These are phyloP conservation scores for Ceratobasidium sp. DNA, from an alignment of 1,284 basidiomycete genomes.

Conservation along the genomic window DNA sequence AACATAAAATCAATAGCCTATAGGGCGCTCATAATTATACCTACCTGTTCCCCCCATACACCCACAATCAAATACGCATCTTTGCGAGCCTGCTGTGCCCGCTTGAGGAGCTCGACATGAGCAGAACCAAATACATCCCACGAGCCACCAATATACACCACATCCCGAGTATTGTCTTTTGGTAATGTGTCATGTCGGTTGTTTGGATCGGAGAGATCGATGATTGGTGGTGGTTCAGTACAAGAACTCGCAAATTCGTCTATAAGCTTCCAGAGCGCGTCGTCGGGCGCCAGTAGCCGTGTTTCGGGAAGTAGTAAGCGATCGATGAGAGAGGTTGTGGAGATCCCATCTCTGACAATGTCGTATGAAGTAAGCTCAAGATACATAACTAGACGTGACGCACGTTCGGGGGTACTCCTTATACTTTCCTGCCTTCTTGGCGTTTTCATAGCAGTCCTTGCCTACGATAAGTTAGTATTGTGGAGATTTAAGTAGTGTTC, in stretches of 20 bases:
- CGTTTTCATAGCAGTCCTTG: constrained; percentile 41
- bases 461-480: constrained; percentile 39
- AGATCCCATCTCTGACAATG: constrained; percentile 41
- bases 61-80: constrained; percentile 41
- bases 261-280: constrained; percentile 36
- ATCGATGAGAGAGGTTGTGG: constrained; percentile 43
- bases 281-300: constrained; percentile 20
- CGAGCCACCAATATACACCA: constrained; percentile 41
- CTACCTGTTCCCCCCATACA: constrained; percentile 42
- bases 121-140: constrained; percentile 44
- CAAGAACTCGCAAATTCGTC: constrained; percentile 36
- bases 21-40: neutral
- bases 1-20: neutral
- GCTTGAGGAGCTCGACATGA: constrained; percentile 42
- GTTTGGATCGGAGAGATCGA: constrained; percentile 35
- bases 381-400: neutral
- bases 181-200: constrained; percentile 21
- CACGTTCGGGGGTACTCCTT: constrained; percentile 43
- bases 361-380: neutral
- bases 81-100: constrained; percentile 28
- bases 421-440: constrained; percentile 41
- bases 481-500: neutral
- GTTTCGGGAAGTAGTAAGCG: constrained; percentile 40
- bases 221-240: constrained; percentile 29
- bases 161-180: constrained; percentile 23